Evolutionary conservation across 2,329 filamentous ascomycete species (phyloP).

Genomic region (Sphaerulina vaccinii): DNA sequence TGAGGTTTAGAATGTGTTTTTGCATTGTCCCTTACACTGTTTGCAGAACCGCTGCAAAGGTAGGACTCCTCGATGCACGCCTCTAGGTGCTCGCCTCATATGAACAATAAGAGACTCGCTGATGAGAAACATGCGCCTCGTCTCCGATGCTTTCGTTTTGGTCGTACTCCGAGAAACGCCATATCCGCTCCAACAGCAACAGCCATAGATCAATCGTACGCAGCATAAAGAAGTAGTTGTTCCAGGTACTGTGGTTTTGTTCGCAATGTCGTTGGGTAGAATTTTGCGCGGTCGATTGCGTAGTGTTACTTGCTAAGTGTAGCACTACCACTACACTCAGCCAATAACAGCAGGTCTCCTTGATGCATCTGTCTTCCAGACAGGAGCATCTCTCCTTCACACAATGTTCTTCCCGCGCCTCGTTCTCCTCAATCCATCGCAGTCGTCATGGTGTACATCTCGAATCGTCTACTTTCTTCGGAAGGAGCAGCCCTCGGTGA

Average conservation of each 20-base stretch:
- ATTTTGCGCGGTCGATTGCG: constrained; percentile 1
- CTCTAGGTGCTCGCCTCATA: constrained; percentile 14
- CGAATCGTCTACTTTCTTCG: constrained; percentile 86
- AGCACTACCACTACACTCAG: constrained; percentile 13
- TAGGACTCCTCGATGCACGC: constrained; percentile 17
- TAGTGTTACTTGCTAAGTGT: constrained; percentile 10
- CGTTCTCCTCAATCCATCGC: constrained; percentile 20
- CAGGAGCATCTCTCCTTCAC: constrained; percentile 8
- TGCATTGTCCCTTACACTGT: constrained; percentile 12
- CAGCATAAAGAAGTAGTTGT: neutral
- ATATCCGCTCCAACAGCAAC: neutral
- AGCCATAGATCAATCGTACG: neutral
- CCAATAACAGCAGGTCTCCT: constrained; percentile 4
- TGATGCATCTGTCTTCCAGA: neutral
- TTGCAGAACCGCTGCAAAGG: constrained; percentile 11
- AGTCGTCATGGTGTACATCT: constrained; percentile 29
- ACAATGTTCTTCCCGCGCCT: neutral
- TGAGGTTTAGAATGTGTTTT: constrained; percentile 6
- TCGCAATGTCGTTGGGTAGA: constrained; percentile 2
- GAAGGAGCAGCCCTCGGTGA: constrained; percentile 99
- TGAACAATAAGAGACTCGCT: constrained; percentile 8
- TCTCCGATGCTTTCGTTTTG: constrained; percentile 14
- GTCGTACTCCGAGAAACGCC: constrained; percentile 13
- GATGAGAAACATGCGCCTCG: constrained; percentile 13
- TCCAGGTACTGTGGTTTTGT: neutral